Evolutionary conservation across 164 flowering plant species (phyloP), one percentile per base, ranked within the genome.

Genomic region (Hamamelis virginiana): DNA sequence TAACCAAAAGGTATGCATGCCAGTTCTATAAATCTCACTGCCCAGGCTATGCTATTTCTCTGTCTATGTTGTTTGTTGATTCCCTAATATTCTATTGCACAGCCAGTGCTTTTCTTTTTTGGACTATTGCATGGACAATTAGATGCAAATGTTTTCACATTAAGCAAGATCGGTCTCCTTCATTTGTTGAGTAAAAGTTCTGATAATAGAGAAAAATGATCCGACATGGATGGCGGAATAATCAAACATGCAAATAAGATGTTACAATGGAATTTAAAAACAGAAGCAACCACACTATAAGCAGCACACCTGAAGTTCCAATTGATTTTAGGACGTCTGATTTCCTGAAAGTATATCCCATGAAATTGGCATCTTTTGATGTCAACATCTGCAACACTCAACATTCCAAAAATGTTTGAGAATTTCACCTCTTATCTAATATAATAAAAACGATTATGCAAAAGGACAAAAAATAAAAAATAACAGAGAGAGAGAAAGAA

Each of bases 261-360:
- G 22, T 16, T 28, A 26, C 44, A 1, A 12, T n/a, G 46, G n/a
- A 28, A 28, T 28, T 14, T 27, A 60, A 60, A 11, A 6, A 33
- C 5, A 60, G 11, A 5, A 53, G 10, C 50, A 5, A 70, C 16
- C 48, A 44, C 63, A 26, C 5, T 18, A 33, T n/a, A 56, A 44
- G 51, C 33, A 61, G 62, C 75, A 62, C 50, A 92, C 97, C 94
- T 78, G 97, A 81, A 72, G 72, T 72, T 77, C 82, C 90, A 43
- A 86, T 75, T 52, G 97, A 80, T 72, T 85, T 84, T 60, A 82
- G 68, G 64, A 83, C 65, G 64, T 92, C 94, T 45, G 97, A 92
- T 68, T 92, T 92, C 81, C 83, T 92, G 80, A 80, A 92, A 21
- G 96, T 90, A 74, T 78, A 92, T 64, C 96, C 97, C 43, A 90